These are phyloP conservation scores for Apodospora peruviana DNA, from an alignment of 495 filamentous ascomycete species.

Conservation along the genomic window DNA sequence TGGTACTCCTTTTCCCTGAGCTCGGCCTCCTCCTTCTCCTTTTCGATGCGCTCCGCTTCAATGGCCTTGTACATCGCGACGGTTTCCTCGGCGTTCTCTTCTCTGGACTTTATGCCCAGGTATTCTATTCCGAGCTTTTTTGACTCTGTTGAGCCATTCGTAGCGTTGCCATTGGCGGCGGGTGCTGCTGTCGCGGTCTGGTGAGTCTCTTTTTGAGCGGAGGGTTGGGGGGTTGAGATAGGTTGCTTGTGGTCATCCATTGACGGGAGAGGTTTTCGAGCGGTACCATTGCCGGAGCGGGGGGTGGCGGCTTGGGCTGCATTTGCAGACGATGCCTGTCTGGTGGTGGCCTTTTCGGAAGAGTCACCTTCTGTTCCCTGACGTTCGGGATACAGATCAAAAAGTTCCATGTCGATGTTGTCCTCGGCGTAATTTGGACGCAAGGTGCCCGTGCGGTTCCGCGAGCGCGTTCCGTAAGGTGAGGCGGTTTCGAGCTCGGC, in stretches of 20 bases:
- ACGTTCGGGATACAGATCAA: slow-evolving; percentile 43
- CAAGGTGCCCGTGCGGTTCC: slow-evolving; percentile 73
- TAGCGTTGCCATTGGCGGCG: slow-evolving; percentile 41
- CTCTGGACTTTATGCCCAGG: no score
- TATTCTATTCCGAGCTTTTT: slow-evolving; percentile 74
- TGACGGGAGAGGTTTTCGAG: slow-evolving; percentile 26
- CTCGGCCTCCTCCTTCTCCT: slow-evolving; percentile 41
- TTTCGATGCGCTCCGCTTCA: slow-evolving; percentile 43
- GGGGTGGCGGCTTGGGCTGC: slow-evolving; percentile 13
- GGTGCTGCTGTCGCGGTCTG: slow-evolving; percentile 9
- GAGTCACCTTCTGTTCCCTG: slow-evolving; percentile 35
- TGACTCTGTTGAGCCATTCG: slow-evolving; percentile 32
- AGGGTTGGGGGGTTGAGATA: slow-evolving; percentile 14
- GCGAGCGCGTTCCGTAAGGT: slow-evolving; percentile 92
- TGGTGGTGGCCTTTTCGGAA: slow-evolving; percentile 44
- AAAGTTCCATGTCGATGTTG: slow-evolving; percentile 81
- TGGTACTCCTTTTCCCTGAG: slow-evolving; percentile 45
- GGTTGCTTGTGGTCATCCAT: slow-evolving; percentile 23
- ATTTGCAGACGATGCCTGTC: slow-evolving; percentile 24
- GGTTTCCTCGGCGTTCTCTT: slow-evolving; percentile 50
- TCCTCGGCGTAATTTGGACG: slow-evolving; percentile 97
- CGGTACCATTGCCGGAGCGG: slow-evolving; percentile 17
- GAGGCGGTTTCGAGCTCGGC: slow-evolving; percentile 49
- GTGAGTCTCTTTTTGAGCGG: slow-evolving; percentile 20
- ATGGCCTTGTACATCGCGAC: slow-evolving; percentile 52